Evolutionary conservation across 2,329 filamentous ascomycete genomes (phyloP).

Genomic region (Penicillium sp.): DNA sequence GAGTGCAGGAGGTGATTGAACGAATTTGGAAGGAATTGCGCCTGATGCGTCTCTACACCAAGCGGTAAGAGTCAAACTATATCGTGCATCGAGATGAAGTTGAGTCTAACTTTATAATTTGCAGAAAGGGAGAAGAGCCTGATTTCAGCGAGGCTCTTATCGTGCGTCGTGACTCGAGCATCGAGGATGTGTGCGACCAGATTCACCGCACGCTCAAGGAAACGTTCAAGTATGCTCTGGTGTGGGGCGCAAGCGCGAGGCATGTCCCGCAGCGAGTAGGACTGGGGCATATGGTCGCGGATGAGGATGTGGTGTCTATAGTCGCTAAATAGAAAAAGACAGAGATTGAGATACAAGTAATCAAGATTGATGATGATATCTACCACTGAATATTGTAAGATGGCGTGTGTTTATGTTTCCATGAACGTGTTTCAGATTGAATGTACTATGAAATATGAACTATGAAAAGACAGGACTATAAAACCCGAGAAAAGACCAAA

Average conservation of each 20-base stretch:
- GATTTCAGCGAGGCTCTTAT: constrained; percentile 91
- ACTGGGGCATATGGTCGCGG: constrained; percentile 73
- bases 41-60: constrained; percentile 92
- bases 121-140: constrained; percentile 83
- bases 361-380: not conserved
- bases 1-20: constrained; percentile 90
- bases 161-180: constrained; percentile 81
- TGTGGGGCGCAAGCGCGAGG: constrained; percentile 95
- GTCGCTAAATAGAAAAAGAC: constrained; percentile 51
- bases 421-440: constrained; percentile 17
- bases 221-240: constrained; percentile 96
- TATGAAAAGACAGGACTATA: constrained; percentile 23
- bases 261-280: constrained; percentile 95
- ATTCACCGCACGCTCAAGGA: constrained; percentile 95
- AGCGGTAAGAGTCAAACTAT: constrained; percentile 54
- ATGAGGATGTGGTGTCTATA: constrained; percentile 71
- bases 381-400: not conserved
- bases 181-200: constrained; percentile 96
- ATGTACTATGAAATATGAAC: constrained; percentile 15
- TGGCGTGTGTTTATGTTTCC: constrained; percentile 1
- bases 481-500: constrained; percentile 15
- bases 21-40: constrained; percentile 91
- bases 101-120: constrained; percentile 8
- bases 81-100: not conserved
- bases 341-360: not conserved